A percentile compares a stretch with the other conserved stretches of the same genome.
These are phyloP conservation scores for Durotheca rogersii DNA, from an alignment of 495 filamentous ascomycete species.

Conservation along the genomic window DNA sequence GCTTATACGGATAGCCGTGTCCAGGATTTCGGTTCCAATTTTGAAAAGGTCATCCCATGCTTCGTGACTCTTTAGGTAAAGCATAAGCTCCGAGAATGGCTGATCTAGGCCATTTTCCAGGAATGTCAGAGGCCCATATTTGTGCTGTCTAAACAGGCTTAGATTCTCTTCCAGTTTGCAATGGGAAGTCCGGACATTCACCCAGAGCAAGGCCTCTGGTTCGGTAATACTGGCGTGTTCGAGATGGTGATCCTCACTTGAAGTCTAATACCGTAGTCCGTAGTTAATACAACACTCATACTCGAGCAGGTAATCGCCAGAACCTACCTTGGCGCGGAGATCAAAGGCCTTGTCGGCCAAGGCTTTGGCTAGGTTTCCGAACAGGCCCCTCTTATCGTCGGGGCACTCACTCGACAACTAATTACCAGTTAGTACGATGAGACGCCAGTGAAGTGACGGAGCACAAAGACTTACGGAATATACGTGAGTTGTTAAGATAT, in stretches of 20 bases:
- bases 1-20: slow-evolving; percentile 15
- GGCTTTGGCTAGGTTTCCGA: slow-evolving; percentile 41
- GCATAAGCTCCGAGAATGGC: slow-evolving; percentile 9
- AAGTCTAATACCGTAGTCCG: slow-evolving; percentile 6
- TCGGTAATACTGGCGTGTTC: slow-evolving; percentile 5
- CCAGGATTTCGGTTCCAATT: slow-evolving; percentile 13
- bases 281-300: background rate
- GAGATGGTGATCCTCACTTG: background rate
- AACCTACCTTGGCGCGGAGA: slow-evolving; percentile 38
- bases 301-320: background rate
- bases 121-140: slow-evolving; percentile 25
- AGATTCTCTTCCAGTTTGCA: slow-evolving; percentile 23
- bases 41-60: slow-evolving; percentile 19
- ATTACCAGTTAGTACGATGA: slow-evolving; percentile 29
- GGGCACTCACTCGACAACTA: slow-evolving; percentile 40
- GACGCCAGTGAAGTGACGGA: background rate
- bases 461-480: slow-evolving; percentile 43
- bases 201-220: slow-evolving; percentile 23
- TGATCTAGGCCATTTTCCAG: slow-evolving; percentile 15
- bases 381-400: slow-evolving; percentile 43
- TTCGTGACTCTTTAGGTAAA: slow-evolving; percentile 7
- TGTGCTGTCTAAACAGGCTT: slow-evolving; percentile 13
- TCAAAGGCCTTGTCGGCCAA: slow-evolving; percentile 48
- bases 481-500: slow-evolving; percentile 44
- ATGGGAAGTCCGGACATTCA: slow-evolving; percentile 19